Evolutionary conservation across 202 grass and related monocot genomes (phyloP), one percentile per base, ranked within the genome.

Genomic region (Brachypodium distachyon): DNA sequence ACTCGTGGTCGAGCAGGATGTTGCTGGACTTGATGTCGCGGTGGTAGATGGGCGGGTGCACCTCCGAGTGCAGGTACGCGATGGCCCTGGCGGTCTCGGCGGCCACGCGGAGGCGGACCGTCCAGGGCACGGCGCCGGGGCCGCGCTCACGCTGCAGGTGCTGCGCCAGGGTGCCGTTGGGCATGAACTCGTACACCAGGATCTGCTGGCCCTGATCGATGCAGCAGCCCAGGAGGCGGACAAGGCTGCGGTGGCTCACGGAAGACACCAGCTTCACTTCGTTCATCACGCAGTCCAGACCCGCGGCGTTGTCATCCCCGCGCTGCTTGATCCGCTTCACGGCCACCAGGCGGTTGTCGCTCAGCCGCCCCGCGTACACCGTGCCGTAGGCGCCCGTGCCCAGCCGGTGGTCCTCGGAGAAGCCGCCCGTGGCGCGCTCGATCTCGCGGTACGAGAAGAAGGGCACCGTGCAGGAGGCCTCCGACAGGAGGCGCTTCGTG

Each of bases 11-110:
- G 6, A 96, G 58, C 48, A 96, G 80, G 75, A 96, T 96, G 76
- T 96, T 96, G 74, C 89, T 92, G 36, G 89, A 96, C 84, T 96
- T 96, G 47, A 96, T 63, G 42, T 96, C 93, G 17, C 89, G 84
- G 79, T 96, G 42, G 64, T 80, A 90, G 69, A 93, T 90, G 13
- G 91, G 87, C n/a, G 91, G 91, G 40, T 69, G 63, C 42, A 87
- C 81, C 33, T 77, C 84, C 26, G 87, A 80, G 70, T 93, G 91
- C 33, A 93, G 87, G 87, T 90, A 93, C 10, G 84, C 87, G 67
- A 93, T 62, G 63, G 87, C 91, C 34, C 69, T 84, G 47, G 91
- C 91, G 12, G 91, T 90, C 59, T 90, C 91, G 68, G 57, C 51
- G 34, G 91, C 91, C 58, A 93, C 39, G 57, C 43, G 66, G 64